Evolutionary conservation across 805 yeast species (phyloP).

Genomic region (Cyberlindnera xishuangbannaensis): DNA sequence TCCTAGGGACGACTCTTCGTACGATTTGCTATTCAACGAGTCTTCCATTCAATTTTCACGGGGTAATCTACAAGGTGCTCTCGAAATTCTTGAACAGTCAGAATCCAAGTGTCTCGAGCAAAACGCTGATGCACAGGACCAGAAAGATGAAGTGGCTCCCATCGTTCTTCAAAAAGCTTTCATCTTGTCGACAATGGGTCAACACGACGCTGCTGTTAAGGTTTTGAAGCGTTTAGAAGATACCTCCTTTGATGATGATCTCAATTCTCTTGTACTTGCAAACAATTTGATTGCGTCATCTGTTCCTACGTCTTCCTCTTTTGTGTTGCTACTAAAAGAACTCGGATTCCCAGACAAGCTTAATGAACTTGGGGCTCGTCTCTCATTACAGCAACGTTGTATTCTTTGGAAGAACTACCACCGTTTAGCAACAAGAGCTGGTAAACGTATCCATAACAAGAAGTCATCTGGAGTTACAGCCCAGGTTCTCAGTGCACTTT

Average conservation of each 20-base stretch:
- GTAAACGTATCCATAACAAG: slow-evolving; percentile 17
- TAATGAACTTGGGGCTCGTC: slow-evolving; percentile 17
- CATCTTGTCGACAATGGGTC: slow-evolving; percentile 39
- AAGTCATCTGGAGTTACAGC: slow-evolving; percentile 14
- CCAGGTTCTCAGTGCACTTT: slow-evolving; percentile 9
- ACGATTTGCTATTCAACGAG: slow-evolving; percentile 62
- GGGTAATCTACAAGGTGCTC: slow-evolving; percentile 34
- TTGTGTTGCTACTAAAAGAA: slow-evolving; percentile 29
- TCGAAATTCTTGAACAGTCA: slow-evolving; percentile 42
- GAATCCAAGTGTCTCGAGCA: slow-evolving; percentile 34
- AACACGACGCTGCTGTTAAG: slow-evolving; percentile 30
- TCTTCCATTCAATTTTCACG: slow-evolving; percentile 48
- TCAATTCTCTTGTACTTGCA: slow-evolving; percentile 26
- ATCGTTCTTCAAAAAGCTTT: slow-evolving; percentile 57
- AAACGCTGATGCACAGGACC: slow-evolving; percentile 33
- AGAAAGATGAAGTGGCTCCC: slow-evolving; percentile 48
- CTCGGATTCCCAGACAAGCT: slow-evolving; percentile 25
- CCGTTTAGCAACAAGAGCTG: slow-evolving; percentile 16
- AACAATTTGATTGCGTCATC: slow-evolving; percentile 25
- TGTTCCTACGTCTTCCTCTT: slow-evolving; percentile 1
- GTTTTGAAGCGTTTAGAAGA: slow-evolving; percentile 31
- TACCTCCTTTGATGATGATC: slow-evolving; percentile 21
- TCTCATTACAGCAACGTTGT: slow-evolving; percentile 18
- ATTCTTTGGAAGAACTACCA: slow-evolving; percentile 19
- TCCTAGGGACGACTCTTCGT: slow-evolving; percentile 30